Evolutionary conservation across 768 basidiomycete species (phyloP).

Genomic region (Lactarius trivialis): DNA sequence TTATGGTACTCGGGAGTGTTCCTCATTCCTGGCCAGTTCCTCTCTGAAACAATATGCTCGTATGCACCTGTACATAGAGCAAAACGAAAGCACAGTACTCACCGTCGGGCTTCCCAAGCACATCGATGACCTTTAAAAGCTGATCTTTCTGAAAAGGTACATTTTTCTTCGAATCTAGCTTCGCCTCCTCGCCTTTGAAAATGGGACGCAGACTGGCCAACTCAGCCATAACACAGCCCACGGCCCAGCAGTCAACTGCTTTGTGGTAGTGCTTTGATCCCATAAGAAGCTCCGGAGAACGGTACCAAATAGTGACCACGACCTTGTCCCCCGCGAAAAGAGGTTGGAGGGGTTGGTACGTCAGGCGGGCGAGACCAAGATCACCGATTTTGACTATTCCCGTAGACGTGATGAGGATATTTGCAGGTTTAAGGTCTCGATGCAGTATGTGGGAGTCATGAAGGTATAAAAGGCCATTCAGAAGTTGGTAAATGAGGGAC

Average conservation of each 20-base stretch:
- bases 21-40: conserved; percentile 79
- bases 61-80: neutral
- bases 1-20: conserved; percentile 86
- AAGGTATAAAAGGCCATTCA: conserved; percentile 91
- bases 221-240: conserved; percentile 97
- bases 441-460: conserved; percentile 94
- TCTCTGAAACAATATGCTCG: conserved; percentile 42
- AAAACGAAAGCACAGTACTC: conserved; percentile 25
- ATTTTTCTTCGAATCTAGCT: conserved; percentile 93
- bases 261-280: conserved; percentile 98
- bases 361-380: conserved; percentile 86
- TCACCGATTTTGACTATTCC: conserved; percentile 99
- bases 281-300: conserved; percentile 91
- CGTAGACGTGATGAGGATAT: conserved; percentile 86
- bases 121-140: conserved; percentile 91
- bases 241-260: conserved; percentile 95
- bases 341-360: conserved; percentile 86
- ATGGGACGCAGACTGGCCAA: conserved; percentile 89
- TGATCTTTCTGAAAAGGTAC: conserved; percentile 97
- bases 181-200: conserved; percentile 99
- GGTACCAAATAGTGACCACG: conserved; percentile 99
- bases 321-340: conserved; percentile 95
- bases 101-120: conserved; percentile 86
- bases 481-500: conserved; percentile 87
- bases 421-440: conserved; percentile 96